These are phyloP conservation scores for Piper longum DNA, from an alignment of 164 flowering plant species.

Conservation along the genomic window DNA sequence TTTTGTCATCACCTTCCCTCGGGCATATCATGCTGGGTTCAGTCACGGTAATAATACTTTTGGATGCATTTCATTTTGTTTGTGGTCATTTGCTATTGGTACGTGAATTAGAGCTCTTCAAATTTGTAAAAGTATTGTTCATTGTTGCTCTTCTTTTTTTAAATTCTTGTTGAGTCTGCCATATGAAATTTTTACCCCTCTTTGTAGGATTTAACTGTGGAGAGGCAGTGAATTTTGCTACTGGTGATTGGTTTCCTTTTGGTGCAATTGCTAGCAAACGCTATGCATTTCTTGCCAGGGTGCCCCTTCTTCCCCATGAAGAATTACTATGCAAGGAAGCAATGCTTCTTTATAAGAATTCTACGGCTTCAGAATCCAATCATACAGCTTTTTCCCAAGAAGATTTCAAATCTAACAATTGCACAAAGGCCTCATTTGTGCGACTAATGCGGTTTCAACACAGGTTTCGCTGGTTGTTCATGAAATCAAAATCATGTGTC, in stretches of 20 bases:
- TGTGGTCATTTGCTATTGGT: not conserved
- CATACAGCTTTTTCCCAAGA: slow-evolving; percentile 21
- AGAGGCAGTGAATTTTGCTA: slow-evolving; percentile 97
- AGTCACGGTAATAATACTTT: slow-evolving; percentile 65
- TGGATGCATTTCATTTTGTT: not conserved
- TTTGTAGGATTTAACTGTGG: slow-evolving; percentile 89
- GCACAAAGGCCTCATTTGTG: slow-evolving; percentile 58
- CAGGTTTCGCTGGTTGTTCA: slow-evolving; percentile 66
- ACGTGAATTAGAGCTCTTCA: too few species aligned
- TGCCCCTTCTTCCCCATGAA: slow-evolving; percentile 89
- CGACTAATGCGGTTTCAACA: slow-evolving; percentile 78
- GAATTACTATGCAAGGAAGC: slow-evolving; percentile 38
- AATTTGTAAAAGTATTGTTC: not conserved
- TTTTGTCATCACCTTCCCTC: slow-evolving; percentile 81
- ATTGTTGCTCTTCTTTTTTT: too few species aligned
- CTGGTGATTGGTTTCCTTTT: slow-evolving; percentile 87
- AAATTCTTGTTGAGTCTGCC: too few species aligned
- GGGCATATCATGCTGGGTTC: slow-evolving; percentile 98
- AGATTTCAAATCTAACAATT: slow-evolving; percentile 33
- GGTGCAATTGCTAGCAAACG: slow-evolving; percentile 85
- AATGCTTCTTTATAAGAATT: slow-evolving; percentile 38
- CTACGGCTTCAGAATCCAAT: not conserved
- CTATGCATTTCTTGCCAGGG: slow-evolving; percentile 72
- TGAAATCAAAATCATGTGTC: slow-evolving; percentile 35
- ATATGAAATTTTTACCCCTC: too few species aligned